phyloP scores from a whole-genome alignment of 257 asterid genomes.

The Linderniella brevidens region DNA sequence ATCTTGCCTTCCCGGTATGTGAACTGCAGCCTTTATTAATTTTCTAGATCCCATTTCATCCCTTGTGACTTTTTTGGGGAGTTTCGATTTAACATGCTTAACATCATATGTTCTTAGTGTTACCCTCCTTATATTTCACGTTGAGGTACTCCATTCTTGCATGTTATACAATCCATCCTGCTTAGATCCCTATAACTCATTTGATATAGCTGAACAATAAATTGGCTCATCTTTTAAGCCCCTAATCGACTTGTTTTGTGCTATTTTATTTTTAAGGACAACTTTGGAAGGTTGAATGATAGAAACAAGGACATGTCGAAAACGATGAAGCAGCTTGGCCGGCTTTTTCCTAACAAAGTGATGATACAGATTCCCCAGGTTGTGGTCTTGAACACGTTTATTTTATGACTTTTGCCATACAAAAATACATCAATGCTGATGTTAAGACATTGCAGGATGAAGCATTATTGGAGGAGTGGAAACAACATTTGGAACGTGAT shows the following conservation, averaged over 20 bases:
- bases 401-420: not conserved
- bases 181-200: not conserved
- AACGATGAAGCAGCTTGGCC: constrained; percentile 61
- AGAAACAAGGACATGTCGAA: constrained; percentile 62
- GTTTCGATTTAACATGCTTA: not conserved
- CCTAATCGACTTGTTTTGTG: constrained; percentile 3
- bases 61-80: too few species aligned
- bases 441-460: constrained; percentile 48
- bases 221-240: too few species aligned
- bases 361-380: constrained; percentile 80
- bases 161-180: too few species aligned
- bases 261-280: constrained; percentile 37
- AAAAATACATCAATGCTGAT: constrained; percentile 5
- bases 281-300: constrained; percentile 71
- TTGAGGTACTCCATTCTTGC: too few species aligned
- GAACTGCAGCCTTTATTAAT: too few species aligned
- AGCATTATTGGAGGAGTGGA: constrained; percentile 63
- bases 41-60: too few species aligned
- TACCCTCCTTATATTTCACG: too few species aligned
- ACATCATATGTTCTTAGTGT: too few species aligned
- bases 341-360: constrained; percentile 82
- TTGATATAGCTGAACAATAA: not conserved
- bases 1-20: constrained; percentile 79
- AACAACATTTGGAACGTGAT: constrained; percentile 71
- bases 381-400: constrained; percentile 8